These are phyloP conservation scores for Coniochaeta prunicola DNA, from an alignment of 2,329 filamentous ascomycete species.

Conservation along the genomic window DNA sequence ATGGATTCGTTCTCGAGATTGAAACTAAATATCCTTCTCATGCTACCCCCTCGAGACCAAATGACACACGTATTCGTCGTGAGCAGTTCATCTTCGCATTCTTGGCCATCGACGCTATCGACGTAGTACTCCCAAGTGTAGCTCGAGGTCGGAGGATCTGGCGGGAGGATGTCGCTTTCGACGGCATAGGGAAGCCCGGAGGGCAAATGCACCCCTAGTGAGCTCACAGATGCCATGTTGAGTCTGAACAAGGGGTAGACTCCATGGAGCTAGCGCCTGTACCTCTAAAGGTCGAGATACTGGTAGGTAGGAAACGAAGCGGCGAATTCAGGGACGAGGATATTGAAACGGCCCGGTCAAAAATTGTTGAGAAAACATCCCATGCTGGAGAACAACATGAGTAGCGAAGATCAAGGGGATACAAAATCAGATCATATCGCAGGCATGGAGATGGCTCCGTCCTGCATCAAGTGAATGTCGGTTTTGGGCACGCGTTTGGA, in stretches of 20 bases:
- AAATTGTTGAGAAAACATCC: not conserved
- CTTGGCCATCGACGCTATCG: constrained; percentile 29
- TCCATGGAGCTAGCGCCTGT: not conserved
- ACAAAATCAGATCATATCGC: not conserved
- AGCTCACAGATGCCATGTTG: constrained; percentile 81
- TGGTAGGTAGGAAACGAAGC: not conserved
- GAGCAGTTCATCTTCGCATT: constrained; percentile 71
- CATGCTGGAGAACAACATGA: not conserved
- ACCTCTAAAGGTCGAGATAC: not conserved
- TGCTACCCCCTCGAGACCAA: constrained; percentile 80
- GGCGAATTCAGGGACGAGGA: not conserved
- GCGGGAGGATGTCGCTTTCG: constrained; percentile 67
- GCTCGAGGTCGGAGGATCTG: constrained; percentile 54
- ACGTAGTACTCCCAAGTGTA: constrained; percentile 69
- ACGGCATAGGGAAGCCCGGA: constrained; percentile 77
- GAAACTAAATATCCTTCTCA: constrained; percentile 81
- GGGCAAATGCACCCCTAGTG: constrained; percentile 85
- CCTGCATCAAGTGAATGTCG: not conserved
- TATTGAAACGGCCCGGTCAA: not conserved
- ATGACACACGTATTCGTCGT: constrained; percentile 70
- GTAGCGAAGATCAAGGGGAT: not conserved
- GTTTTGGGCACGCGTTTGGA: constrained; percentile 1
- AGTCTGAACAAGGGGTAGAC: not conserved
- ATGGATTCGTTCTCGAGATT: constrained; percentile 81
- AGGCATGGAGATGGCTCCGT: not conserved